phyloP scores from a whole-genome alignment of 805 yeast species.

The Teunomyces cretensis region DNA sequence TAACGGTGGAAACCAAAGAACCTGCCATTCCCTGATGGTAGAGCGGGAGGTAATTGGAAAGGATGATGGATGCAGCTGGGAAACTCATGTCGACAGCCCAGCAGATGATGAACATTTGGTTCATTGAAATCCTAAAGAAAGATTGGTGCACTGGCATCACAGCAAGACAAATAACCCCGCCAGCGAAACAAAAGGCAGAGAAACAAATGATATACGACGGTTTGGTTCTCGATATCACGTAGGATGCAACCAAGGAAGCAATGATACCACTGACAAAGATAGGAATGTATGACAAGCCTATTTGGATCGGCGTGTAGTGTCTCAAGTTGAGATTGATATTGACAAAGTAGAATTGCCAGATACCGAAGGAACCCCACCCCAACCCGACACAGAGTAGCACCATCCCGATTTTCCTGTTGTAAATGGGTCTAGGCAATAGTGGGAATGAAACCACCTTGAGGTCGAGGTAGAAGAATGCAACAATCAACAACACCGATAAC shows the following conservation, averaged over 20 bases:
- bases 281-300: slow-evolving; percentile 43
- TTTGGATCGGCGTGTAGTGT: slow-evolving; percentile 35
- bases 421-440: slow-evolving; percentile 50
- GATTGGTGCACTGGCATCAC: slow-evolving; percentile 58
- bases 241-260: slow-evolving; percentile 55
- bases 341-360: slow-evolving; percentile 68
- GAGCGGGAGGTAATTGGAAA: slow-evolving; percentile 58
- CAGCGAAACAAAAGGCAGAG: slow-evolving; percentile 53
- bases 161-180: slow-evolving; percentile 54
- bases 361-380: slow-evolving; percentile 81
- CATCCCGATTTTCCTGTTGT: slow-evolving; percentile 45
- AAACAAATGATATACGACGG: slow-evolving; percentile 51
- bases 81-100: slow-evolving; percentile 81
- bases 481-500: slow-evolving; percentile 44
- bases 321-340: slow-evolving; percentile 51
- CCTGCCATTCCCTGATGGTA: slow-evolving; percentile 79
- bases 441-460: slow-evolving; percentile 46
- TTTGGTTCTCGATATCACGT: slow-evolving; percentile 44
- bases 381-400: slow-evolving; percentile 51
- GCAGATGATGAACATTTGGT: slow-evolving; percentile 53
- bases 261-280: slow-evolving; percentile 52
- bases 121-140: slow-evolving; percentile 58
- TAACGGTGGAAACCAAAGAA: slow-evolving; percentile 65
- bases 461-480: slow-evolving; percentile 51
- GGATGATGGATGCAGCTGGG: slow-evolving; percentile 68